Base-by-base conservation (phyloP, 2,329 filamentous ascomycete genomes). In the Microsporum canis region DNA sequence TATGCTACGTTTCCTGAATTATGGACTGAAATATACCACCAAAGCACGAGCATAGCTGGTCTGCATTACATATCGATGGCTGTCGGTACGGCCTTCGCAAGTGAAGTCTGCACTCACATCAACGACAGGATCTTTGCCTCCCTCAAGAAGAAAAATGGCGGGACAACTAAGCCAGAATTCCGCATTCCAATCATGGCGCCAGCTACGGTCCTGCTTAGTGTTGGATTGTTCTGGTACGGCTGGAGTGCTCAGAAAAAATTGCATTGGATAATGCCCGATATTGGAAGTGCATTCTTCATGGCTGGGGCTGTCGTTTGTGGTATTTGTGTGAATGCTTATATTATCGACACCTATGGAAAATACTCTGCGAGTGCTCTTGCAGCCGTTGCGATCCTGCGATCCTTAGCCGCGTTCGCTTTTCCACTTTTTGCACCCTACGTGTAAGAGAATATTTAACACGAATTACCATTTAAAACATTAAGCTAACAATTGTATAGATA, bases 41-140 rank as follows among this genome's bases (percentile, higher is more conserved):
- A 85, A 66, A 77, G 78, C 0, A 75, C 79, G 5, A 80, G 82
- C 59, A 81, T 83, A 31, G 82, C 80, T 14, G 82, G 82, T 0
- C 70, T 88, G 0, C 84, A 87, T 69, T 87, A 86, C 70, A 78
- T 87, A 43, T 81, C 84, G 8, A 78, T 83, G n/a, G 83, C 81
- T 0, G 43, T 86, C 0, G 86, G 86, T 1, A 86, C 87, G 71
- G 77, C 85, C 60, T 8, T 49, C n/a, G 45, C 14, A 3, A 7
- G 10, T 12, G 10, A 12, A 7, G 8, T 39, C 8, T 12, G 14
- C 8, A 7, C 14, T 2, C 10, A 39, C 8, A 7, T 39, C 5
- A 12, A 12, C 4, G 38, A 39, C 1, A 7, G 38, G 8, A 39
- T 39, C 5, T 39, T 12, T 12, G 14, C 10, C 8, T 12, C 8